Base-by-base conservation (phyloP, 2,329 filamentous ascomycete species). In the Torrubiella hemipterigena region DNA sequence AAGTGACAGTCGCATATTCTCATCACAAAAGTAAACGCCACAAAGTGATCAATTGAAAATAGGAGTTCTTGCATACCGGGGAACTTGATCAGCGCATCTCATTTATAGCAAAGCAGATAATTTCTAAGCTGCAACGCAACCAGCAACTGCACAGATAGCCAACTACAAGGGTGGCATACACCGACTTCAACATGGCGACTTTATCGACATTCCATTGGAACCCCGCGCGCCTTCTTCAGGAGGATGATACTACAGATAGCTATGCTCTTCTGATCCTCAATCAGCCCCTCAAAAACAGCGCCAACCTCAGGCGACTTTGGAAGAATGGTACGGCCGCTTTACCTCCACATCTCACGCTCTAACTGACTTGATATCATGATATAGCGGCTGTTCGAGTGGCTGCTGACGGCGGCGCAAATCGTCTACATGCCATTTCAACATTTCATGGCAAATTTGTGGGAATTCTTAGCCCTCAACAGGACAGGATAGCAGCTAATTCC, bases 341-440 rank as follows among this genome's bases (percentile, higher is more conserved):
- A 22, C 37, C 7, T 13, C 26, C 32, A 19, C n/a, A 8, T 22
- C 20, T 22, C 20, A 22, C n/a, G n/a, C 14, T 24, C 22, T 6
- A 19, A 6, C 8, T 23, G 17, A 16, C 12, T 11, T 19, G 15
- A 3, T 17, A 17, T 3, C 10, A 4, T 15, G 10, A 18, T 18
- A 7, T 12, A 22, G 20, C 20, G n/a, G 8, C n/a, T 22, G 8
- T 22, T 22, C 72, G 70, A 16, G 66, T 96, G 32, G 93, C 86
- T 36, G 91, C 86, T 17, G 91, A 98, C 58, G 91, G 87, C 33
- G 91, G 86, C 16, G 87, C 87, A 27, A 93, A 96, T 49, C 69
- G 74, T 22, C 67, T 95, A 55, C 58, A 64, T 34, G 50, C 64
- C 19, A 52, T 65, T 12, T 59, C 56, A 2, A 57, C 56, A 0